Percentiles rank a stretch among this genome's conserved stretches.
Evolutionary conservation across 2,329 filamentous ascomycete genomes (phyloP).

Genomic region (Microsporum ferrugineum): DNA sequence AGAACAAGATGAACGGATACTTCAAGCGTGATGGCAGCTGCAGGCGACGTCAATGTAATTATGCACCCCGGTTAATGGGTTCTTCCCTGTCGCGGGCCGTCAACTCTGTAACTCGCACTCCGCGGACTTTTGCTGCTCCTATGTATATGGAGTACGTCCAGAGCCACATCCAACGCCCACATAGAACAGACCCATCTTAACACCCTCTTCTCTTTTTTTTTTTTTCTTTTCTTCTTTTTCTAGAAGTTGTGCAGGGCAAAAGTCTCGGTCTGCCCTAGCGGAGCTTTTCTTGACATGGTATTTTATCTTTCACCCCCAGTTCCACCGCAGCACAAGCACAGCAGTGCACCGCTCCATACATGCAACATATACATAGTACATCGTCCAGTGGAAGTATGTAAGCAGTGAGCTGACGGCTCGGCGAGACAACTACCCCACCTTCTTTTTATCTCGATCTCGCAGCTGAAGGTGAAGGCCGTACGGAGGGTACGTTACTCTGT

Average conservation of each 20-base stretch:
- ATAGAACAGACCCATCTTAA: not conserved
- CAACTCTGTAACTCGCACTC: not conserved
- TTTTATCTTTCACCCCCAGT: not conserved
- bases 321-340: not conserved
- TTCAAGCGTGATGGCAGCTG: not conserved
- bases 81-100: not conserved
- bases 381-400: not conserved
- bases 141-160: not conserved
- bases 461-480: not conserved
- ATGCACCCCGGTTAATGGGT: not conserved
- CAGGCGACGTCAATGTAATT: not conserved
- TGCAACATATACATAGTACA: not conserved
- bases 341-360: not conserved
- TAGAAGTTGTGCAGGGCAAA: not conserved
- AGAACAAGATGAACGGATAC: not conserved
- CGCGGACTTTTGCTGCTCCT: not conserved
- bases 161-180: not conserved
- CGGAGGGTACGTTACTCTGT: not conserved
- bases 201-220: not conserved
- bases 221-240: not conserved
- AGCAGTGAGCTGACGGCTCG: not conserved
- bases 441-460: not conserved
- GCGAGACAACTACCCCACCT: slow-evolving; percentile 1
- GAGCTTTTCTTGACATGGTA: not conserved
- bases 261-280: not conserved